Conservation (phyloP, 306 rosid species). For the Quercus variabilis region DNA sequence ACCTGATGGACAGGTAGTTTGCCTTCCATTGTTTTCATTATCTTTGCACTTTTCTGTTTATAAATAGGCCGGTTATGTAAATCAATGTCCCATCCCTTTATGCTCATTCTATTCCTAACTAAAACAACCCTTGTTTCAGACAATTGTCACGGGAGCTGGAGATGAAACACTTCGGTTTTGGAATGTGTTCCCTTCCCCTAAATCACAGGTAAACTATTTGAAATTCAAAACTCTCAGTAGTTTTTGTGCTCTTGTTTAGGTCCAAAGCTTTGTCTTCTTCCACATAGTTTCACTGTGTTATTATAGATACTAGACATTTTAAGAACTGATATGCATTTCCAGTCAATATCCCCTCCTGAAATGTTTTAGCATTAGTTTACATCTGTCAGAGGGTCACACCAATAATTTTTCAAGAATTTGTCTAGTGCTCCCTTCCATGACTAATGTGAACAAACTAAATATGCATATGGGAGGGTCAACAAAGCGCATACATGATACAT, state of each 20-base stretch:
- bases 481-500: too few relatives aligned
- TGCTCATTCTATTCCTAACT: slow-evolving; percentile 11
- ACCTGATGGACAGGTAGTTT: slow-evolving; percentile 92
- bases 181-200: slow-evolving; percentile 96
- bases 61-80: neutral
- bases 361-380: neutral
- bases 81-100: neutral
- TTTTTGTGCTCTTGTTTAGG: neutral
- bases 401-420: neutral
- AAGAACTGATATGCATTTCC: neutral
- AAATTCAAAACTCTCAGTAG: neutral
- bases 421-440: neutral
- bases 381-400: neutral
- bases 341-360: neutral
- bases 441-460: neutral
- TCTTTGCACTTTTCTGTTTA: neutral
- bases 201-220: slow-evolving; percentile 77
- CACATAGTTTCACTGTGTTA: neutral
- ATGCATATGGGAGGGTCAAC: neutral
- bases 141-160: slow-evolving; percentile 99
- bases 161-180: slow-evolving; percentile 98
- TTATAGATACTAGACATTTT: neutral
- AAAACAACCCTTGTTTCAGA: slow-evolving; percentile 46
- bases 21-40: neutral
- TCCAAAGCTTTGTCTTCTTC: neutral